Percentiles rank a stretch among this genome's conserved stretches.
Conservation (phyloP, 345 rosid species). For the Odontarrhena argentea region DNA sequence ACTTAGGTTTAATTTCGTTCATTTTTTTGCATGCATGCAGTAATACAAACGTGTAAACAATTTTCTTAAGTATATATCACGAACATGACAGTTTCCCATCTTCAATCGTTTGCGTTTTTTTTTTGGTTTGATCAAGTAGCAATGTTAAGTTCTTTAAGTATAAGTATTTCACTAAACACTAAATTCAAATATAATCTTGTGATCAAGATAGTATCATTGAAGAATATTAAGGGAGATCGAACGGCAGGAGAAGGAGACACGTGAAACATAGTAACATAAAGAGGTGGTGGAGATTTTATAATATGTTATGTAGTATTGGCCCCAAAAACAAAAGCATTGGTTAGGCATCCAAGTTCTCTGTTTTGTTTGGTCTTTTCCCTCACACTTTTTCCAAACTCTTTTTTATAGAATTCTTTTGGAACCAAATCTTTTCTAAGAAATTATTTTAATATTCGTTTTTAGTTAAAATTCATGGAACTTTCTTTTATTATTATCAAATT, state of each 20-base stretch:
- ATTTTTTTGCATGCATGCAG: too few species aligned
- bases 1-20: too few species aligned
- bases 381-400: conserved; percentile 24
- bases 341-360: conserved; percentile 43
- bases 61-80: too few species aligned
- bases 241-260: conserved; percentile 20
- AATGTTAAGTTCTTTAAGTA: background rate
- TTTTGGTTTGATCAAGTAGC: background rate
- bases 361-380: conserved; percentile 36
- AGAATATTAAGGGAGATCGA: conserved; percentile 14
- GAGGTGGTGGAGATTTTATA: conserved; percentile 15
- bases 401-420: conserved; percentile 33
- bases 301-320: conserved; percentile 29
- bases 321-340: conserved; percentile 41
- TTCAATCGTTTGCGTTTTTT: background rate
- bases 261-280: conserved; percentile 21
- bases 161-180: background rate
- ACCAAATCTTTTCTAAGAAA: conserved; percentile 13
- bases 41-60: too few species aligned
- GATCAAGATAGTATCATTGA: background rate
- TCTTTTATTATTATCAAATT: background rate
- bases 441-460: conserved; percentile 20
- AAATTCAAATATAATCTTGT: background rate
- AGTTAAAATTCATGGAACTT: conserved; percentile 7
- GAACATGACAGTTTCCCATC: conserved; percentile 1